Conservation (phyloP, 495 filamentous ascomycete species). For the Chlorociboria aeruginascens region DNA sequence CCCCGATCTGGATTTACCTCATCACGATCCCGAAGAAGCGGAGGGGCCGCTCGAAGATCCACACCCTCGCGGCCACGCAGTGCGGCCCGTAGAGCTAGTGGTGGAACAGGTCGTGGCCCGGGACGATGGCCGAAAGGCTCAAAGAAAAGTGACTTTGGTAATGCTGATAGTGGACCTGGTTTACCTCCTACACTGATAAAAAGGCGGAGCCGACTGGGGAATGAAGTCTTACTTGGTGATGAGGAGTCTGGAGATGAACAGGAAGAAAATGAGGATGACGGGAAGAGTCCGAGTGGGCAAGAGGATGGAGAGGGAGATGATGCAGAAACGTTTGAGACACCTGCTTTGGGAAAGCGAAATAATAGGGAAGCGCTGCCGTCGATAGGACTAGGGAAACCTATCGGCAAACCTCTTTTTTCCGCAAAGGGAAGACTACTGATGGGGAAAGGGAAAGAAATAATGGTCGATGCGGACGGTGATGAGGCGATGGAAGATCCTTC, state of each 20-base stretch:
- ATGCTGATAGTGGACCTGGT: slow-evolving; percentile 41
- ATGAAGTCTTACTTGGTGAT: slow-evolving; percentile 12
- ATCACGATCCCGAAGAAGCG: neutral
- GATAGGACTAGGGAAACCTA: slow-evolving; percentile 13
- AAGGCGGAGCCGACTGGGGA: slow-evolving; percentile 20
- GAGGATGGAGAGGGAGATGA: slow-evolving; percentile 22
- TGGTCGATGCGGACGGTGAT: slow-evolving; percentile 15
- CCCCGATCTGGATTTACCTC: slow-evolving; percentile 2
- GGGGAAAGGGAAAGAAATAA: slow-evolving; percentile 13
- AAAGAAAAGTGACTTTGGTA: slow-evolving; percentile 44
- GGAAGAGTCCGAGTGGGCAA: slow-evolving; percentile 21
- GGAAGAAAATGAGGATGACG: slow-evolving; percentile 18
- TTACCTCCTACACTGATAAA: slow-evolving; percentile 37
- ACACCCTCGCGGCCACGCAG: slow-evolving; percentile 6
- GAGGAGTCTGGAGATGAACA: slow-evolving; percentile 24
- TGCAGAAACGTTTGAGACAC: slow-evolving; percentile 21
- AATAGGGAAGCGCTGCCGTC: neutral
- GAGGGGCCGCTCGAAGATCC: slow-evolving; percentile 2
- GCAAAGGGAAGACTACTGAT: slow-evolving; percentile 12
- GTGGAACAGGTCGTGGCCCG: slow-evolving; percentile 38
- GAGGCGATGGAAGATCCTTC: slow-evolving; percentile 8
- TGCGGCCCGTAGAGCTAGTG: slow-evolving; percentile 15
- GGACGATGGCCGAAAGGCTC: slow-evolving; percentile 43
- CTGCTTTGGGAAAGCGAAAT: slow-evolving; percentile 10
- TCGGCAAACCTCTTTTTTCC: slow-evolving; percentile 3